Conservation (phyloP, 441 rosid species). For the Breynia disticha region DNA sequence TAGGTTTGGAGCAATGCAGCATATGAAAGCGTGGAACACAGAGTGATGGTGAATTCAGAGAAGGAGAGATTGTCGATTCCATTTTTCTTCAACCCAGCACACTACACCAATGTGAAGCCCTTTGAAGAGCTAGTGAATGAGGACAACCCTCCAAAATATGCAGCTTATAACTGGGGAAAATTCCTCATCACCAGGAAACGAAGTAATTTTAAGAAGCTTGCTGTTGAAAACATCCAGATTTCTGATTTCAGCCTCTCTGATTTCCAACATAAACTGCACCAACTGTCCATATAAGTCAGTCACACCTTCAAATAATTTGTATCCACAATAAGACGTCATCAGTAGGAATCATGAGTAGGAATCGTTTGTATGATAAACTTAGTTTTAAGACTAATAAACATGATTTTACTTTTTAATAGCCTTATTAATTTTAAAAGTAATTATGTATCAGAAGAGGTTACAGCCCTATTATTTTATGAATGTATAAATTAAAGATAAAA, state of each 20-base stretch:
- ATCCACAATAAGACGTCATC: too few species aligned
- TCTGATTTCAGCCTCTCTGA: slow-evolving; percentile 33
- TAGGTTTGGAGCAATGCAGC: slow-evolving; percentile 71
- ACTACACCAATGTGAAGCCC: slow-evolving; percentile 58
- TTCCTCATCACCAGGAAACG: slow-evolving; percentile 32
- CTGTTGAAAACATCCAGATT: slow-evolving; percentile 50
- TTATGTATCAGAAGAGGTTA: too few species aligned
- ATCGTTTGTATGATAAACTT: too few species aligned
- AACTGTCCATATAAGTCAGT: background rate
- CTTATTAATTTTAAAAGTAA: too few species aligned
- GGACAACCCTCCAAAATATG: slow-evolving; percentile 44
- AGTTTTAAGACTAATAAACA: too few species aligned
- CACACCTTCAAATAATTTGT: too few species aligned
- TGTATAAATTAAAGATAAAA: too few species aligned
- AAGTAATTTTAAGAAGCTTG: slow-evolving; percentile 57
- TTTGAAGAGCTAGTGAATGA: slow-evolving; percentile 40
- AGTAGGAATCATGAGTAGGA: too few species aligned
- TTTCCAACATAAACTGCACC: background rate
- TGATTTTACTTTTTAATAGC: too few species aligned
- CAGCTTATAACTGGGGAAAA: slow-evolving; percentile 56
- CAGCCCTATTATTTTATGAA: too few species aligned
- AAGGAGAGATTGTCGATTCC: slow-evolving; percentile 68
- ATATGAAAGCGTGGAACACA: slow-evolving; percentile 86
- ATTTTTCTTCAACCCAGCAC: slow-evolving; percentile 68
- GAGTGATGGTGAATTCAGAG: slow-evolving; percentile 62